These are phyloP conservation scores for Letharia columbiana DNA, from an alignment of 495 filamentous ascomycete species.

Conservation along the genomic window DNA sequence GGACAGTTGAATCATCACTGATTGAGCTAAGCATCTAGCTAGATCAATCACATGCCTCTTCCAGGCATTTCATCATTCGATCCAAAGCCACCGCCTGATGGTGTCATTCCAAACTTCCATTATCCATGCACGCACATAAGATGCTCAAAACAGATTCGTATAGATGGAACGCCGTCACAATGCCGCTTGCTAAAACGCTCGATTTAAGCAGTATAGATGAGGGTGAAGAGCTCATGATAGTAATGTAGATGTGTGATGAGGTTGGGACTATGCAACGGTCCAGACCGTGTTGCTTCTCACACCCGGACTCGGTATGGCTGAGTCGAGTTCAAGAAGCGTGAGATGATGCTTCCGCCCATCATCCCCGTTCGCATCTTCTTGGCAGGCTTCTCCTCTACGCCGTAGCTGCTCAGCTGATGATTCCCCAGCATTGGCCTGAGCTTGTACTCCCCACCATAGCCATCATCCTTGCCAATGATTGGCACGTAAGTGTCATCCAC, in stretches of 20 bases:
- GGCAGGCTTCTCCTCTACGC: conserved; percentile 22
- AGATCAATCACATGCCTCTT: conserved; percentile 1
- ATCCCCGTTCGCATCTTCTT: conserved; percentile 24
- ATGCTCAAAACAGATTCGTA: not conserved
- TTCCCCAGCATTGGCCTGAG: conserved; percentile 21
- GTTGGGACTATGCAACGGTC: not conserved
- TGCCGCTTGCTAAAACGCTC: conserved; percentile 19
- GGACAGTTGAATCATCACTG: not conserved
- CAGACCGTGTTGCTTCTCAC: not conserved
- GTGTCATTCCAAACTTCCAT: not conserved
- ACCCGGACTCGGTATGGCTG: conserved; percentile 12
- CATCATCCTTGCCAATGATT: conserved; percentile 18
- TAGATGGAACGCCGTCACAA: conserved; percentile 18
- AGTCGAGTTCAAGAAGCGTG: conserved; percentile 24
- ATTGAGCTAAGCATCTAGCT: not conserved
- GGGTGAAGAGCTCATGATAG: not conserved
- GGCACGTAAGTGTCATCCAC: conserved; percentile 21
- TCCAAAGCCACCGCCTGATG: not conserved
- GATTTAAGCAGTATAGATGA: conserved; percentile 6
- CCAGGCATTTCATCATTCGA: not conserved
- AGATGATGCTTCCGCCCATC: conserved; percentile 25
- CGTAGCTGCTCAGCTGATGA: conserved; percentile 21
- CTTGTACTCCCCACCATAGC: conserved; percentile 19
- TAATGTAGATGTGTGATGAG: not conserved
- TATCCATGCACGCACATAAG: conserved; percentile 3